phyloP scores from a whole-genome alignment of 768 basidiomycete genomes.

The Tricholoma terreum region DNA sequence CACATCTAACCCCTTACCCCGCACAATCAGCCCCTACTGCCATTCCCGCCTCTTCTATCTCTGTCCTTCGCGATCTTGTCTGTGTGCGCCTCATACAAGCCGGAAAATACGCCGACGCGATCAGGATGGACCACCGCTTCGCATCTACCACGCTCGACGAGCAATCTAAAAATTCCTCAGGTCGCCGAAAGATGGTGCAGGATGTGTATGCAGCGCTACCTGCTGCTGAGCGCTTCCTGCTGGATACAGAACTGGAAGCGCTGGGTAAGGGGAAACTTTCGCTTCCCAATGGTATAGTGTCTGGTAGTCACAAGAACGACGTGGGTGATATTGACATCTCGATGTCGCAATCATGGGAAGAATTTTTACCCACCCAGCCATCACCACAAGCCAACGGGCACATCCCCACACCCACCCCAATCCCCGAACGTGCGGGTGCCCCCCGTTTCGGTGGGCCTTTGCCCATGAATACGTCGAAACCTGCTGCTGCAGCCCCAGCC shows the following conservation, averaged over 20 bases:
- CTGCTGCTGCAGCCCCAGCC: background rate
- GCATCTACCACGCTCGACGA: constrained; percentile 39
- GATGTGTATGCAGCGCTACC: constrained; percentile 67
- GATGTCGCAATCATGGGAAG: constrained; percentile 59
- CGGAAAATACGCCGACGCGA: constrained; percentile 68
- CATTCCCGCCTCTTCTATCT: constrained; percentile 46
- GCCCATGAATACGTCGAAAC: constrained; percentile 8
- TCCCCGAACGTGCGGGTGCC: constrained; percentile 30
- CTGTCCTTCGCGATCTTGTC: constrained; percentile 72
- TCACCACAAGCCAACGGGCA: constrained; percentile 8
- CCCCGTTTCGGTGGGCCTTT: constrained; percentile 34
- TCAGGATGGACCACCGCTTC: constrained; percentile 71
- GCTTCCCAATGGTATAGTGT: constrained; percentile 7
- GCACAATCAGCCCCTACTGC: constrained; percentile 28
- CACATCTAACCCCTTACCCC: background rate
- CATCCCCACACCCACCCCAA: constrained; percentile 17
- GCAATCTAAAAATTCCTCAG: constrained; percentile 25
- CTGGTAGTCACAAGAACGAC: constrained; percentile 14
- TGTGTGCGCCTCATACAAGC: constrained; percentile 74
- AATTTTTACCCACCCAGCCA: constrained; percentile 29
- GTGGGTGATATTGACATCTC: constrained; percentile 35
- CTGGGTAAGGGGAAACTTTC: background rate
- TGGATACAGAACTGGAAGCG: constrained; percentile 58
- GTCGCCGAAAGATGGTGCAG: constrained; percentile 67
- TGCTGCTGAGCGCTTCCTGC: constrained; percentile 54